phyloP scores from a whole-genome alignment of 768 basidiomycete genomes.

The Boletus subcaerulescens region DNA sequence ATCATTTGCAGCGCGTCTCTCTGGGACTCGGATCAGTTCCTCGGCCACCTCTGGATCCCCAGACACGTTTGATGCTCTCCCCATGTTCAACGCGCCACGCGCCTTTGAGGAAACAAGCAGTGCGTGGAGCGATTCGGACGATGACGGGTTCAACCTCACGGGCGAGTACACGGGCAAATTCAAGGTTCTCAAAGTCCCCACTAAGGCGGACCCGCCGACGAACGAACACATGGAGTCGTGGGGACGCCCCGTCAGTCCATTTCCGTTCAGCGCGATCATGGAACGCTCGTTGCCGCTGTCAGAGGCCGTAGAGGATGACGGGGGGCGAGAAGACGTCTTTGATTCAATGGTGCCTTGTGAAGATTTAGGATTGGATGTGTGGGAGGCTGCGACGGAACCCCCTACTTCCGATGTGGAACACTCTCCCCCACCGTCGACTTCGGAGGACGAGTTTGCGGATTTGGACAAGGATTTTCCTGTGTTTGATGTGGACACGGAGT shows the following conservation, averaged over 20 bases:
- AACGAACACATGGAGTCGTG: slow-evolving; percentile 50
- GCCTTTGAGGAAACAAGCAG: neutral
- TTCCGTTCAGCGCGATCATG: slow-evolving; percentile 41
- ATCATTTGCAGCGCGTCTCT: slow-evolving; percentile 23
- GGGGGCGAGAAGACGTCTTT: neutral
- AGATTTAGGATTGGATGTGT: slow-evolving; percentile 2
- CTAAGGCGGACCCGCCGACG: slow-evolving; percentile 64
- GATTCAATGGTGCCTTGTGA: neutral
- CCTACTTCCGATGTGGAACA: slow-evolving; percentile 14
- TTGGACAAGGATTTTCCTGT: slow-evolving; percentile 14
- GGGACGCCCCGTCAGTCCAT: slow-evolving; percentile 72
- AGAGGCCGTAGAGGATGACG: slow-evolving; percentile 7
- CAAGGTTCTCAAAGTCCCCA: slow-evolving; percentile 52
- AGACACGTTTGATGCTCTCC: slow-evolving; percentile 10
- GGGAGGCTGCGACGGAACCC: slow-evolving; percentile 25
- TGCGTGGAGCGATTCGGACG: slow-evolving; percentile 31
- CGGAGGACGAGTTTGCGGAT: slow-evolving; percentile 20
- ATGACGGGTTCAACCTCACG: slow-evolving; percentile 33
- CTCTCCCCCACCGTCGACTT: slow-evolving; percentile 1
- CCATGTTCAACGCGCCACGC: slow-evolving; percentile 13
- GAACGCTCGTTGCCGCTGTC: slow-evolving; percentile 26
- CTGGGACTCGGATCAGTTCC: neutral
- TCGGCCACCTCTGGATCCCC: slow-evolving; percentile 1
- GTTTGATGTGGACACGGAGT: slow-evolving; percentile 19
- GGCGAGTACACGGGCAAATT: slow-evolving; percentile 72